A percentile compares a stretch with the other conserved stretches of the same genome.
phyloP scores from a whole-genome alignment of 225 moss, liverwort and hornwort species.

The Climacium dendroides region DNA sequence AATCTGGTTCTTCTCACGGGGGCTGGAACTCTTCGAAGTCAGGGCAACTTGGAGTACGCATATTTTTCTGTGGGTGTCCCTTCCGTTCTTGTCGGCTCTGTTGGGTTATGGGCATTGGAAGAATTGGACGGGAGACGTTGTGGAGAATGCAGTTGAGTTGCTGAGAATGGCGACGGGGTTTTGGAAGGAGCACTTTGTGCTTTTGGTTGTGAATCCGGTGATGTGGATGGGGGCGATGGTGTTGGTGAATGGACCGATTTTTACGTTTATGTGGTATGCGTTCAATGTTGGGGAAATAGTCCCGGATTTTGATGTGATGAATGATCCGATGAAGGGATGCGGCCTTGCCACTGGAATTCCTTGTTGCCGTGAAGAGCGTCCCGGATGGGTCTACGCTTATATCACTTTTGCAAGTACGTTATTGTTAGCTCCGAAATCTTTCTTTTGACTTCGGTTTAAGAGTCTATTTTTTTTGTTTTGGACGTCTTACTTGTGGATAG shows the following conservation, averaged over 20 bases:
- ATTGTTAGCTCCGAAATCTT: too few species aligned
- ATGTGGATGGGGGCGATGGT: neutral
- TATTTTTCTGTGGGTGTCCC: fast-evolving
- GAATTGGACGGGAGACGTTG: neutral
- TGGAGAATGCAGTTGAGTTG: neutral
- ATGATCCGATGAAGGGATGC: neutral
- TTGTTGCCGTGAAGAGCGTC: neutral
- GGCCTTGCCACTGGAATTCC: neutral
- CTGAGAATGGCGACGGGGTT: neutral
- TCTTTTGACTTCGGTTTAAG: too few species aligned
- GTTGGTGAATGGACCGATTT: neutral
- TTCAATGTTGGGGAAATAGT: neutral
- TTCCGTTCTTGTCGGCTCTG: fast-evolving
- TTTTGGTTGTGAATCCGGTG: neutral
- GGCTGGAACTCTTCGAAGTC: neutral
- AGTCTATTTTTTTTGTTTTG: neutral
- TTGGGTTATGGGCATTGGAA: fast-evolving
- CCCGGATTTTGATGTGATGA: neutral
- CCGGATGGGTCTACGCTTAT: neutral
- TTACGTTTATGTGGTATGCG: neutral
- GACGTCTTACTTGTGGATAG: neutral
- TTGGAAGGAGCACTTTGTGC: neutral
- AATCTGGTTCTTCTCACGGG: neutral
- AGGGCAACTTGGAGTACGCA: neutral
- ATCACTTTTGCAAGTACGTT: neutral